A percentile compares a stretch with the other conserved stretches of the same genome.
Evolutionary conservation across 2,329 filamentous ascomycete species (phyloP).

Genomic region (Nemania sp.): DNA sequence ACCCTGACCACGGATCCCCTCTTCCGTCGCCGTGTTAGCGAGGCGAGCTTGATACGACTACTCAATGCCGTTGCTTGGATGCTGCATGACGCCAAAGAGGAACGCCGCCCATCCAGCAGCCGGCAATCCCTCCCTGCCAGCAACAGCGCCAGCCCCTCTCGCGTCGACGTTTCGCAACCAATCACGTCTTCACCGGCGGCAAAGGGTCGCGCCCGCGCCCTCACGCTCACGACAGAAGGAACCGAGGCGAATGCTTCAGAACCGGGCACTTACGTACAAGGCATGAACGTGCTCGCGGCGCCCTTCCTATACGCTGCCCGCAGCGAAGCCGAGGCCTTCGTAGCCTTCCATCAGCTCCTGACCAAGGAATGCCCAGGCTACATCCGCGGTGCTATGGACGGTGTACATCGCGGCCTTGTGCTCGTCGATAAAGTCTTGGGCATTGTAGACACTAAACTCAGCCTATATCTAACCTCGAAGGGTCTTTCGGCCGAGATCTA

Average conservation of each 20-base stretch:
- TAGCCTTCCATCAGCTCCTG: constrained; percentile 85
- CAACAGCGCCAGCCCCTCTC: constrained; percentile 45
- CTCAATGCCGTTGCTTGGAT: constrained; percentile 96
- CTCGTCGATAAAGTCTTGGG: constrained; percentile 91
- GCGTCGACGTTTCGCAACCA: constrained; percentile 45
- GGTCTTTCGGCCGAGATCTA: constrained; percentile 93
- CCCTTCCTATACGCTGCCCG: constrained; percentile 94
- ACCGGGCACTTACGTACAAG: constrained; percentile 91
- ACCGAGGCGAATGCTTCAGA: constrained; percentile 65
- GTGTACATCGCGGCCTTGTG: constrained; percentile 88
- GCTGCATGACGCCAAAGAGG: constrained; percentile 75
- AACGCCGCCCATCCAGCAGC: constrained; percentile 42
- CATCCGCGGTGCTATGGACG: constrained; percentile 94
- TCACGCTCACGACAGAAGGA: constrained; percentile 66
- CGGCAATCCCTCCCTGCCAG: constrained; percentile 40
- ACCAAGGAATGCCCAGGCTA: constrained; percentile 90
- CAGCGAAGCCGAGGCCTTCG: constrained; percentile 93
- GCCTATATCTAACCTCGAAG: constrained; percentile 80
- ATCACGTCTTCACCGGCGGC: constrained; percentile 50
- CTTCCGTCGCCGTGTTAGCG: constrained; percentile 91
- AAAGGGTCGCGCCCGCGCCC: constrained; percentile 58
- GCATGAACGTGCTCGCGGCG: constrained; percentile 97
- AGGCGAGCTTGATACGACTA: constrained; percentile 90
- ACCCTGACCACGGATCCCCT: constrained; percentile 96
- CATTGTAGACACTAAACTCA: constrained; percentile 88